Evolutionary conservation across 495 filamentous ascomycete genomes (phyloP), one percentile per base, ranked within the genome.

Genomic region (Penicillium paradoxum): DNA sequence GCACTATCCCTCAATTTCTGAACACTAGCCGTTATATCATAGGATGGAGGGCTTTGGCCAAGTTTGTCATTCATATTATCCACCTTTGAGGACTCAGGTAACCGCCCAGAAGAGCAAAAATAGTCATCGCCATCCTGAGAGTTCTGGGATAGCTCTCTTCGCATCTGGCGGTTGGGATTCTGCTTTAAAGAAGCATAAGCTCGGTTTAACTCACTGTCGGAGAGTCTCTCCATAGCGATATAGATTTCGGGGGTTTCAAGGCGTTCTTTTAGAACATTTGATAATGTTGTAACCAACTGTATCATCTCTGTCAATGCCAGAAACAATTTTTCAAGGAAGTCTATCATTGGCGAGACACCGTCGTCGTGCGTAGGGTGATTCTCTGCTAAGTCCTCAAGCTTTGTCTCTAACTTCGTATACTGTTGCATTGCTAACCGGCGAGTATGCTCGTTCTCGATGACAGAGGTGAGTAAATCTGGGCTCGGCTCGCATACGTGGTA

Each of bases 111-210:
- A 43, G 41, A 43, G 41, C 14, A 43, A 42, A 10, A 42, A 21
- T 14, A 25, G 39, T 42, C 21, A 14, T 18, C 21, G 13, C 6
- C 19, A 15, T 24, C 39, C 21, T 42, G 2, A 51, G 29, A 30
- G 25, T 33, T 6, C 42, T 25, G 8, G 15, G 34, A 19, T 21
- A 34, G 41, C 41, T 56, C 37, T 9, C 19, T 27, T 54, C n/a
- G 44, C 21, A 54, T 47, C 36, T 37, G 54, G 10, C 9, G 29
- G 40, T 37, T 47, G 39, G 42, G 29, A 42, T 39, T 24, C 37
- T 24, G 44, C 44, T 19, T 49, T 32, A 49, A 49, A 53, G 55
- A 57, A 49, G 44, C 55, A 57, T 53, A 57, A 15, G 37, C 33
- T 21, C 38, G 49, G 30, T 53, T 15, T n/a, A 53, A 57, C 49